Conservation (phyloP, 2,329 filamentous ascomycete species). For the Xylariaceae sp. region DNA sequence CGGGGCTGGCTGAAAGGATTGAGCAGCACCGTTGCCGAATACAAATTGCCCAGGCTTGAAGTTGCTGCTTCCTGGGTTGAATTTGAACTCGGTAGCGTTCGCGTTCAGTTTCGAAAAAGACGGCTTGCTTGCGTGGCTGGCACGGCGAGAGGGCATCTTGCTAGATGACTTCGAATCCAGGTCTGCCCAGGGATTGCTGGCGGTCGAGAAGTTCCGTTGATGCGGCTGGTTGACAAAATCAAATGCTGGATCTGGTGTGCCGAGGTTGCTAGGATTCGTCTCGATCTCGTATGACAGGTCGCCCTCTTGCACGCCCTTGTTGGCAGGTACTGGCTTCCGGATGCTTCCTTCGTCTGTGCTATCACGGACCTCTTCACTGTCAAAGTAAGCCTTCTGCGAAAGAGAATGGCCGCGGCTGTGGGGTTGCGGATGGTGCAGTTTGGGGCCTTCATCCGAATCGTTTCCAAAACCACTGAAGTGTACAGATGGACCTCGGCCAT, state of each 20-base stretch:
- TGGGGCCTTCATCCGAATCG: slow-evolving; percentile 48
- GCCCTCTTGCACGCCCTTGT: slow-evolving; percentile 34
- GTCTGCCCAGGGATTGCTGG: slow-evolving; percentile 62
- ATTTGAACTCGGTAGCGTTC: slow-evolving; percentile 83
- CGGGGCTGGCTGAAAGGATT: slow-evolving; percentile 40
- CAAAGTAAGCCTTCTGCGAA: slow-evolving; percentile 61
- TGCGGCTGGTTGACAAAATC: slow-evolving; percentile 46
- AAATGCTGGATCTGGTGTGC: slow-evolving; percentile 54
- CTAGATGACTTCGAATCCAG: slow-evolving; percentile 36
- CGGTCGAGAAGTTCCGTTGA: slow-evolving; percentile 50
- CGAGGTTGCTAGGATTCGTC: slow-evolving; percentile 69
- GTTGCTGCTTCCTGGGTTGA: slow-evolving; percentile 49
- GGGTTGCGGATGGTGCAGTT: slow-evolving; percentile 69
- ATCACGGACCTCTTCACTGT: slow-evolving; percentile 44
- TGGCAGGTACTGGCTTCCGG: slow-evolving; percentile 33
- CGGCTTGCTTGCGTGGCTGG: slow-evolving; percentile 63
- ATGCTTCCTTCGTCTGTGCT: slow-evolving; percentile 33
- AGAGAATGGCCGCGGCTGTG: slow-evolving; percentile 70
- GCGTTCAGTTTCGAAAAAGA: slow-evolving; percentile 82
- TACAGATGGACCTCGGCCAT: slow-evolving; percentile 41
- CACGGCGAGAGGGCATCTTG: slow-evolving; percentile 33
- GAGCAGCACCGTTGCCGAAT: slow-evolving; percentile 36
- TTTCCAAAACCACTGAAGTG: slow-evolving; percentile 51
- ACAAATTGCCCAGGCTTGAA: slow-evolving; percentile 49
- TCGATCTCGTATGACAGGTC: slow-evolving; percentile 63